phyloP scores from a whole-genome alignment of 106 monocot genomes.

The Dendrobium catenatum region DNA sequence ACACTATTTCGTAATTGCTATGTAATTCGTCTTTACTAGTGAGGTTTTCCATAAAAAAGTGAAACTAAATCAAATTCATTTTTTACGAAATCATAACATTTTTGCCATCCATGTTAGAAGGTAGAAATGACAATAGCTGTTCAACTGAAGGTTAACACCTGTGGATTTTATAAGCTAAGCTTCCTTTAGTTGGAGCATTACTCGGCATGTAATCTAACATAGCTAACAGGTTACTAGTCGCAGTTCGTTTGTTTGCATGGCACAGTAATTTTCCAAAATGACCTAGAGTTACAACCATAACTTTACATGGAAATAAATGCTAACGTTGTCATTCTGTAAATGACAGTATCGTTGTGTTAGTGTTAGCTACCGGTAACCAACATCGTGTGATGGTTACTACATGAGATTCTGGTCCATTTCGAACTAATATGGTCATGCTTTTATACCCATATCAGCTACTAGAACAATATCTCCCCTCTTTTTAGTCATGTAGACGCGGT shows the following conservation, averaged over 20 bases:
- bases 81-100: not conserved
- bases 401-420: too few relatives aligned
- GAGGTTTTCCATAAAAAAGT: not conserved
- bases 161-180: not conserved
- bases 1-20: not conserved
- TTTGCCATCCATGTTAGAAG: not conserved
- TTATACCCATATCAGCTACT: too few relatives aligned
- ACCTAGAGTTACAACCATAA: not conserved
- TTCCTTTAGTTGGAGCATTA: not conserved
- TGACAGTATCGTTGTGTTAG: too few relatives aligned
- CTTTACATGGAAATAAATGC: too few relatives aligned
- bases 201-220: not conserved
- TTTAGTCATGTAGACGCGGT: too few relatives aligned
- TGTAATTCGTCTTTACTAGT: not conserved
- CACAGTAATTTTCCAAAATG: not conserved
- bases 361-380: too few relatives aligned
- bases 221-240: not conserved
- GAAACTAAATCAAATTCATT: too few relatives aligned
- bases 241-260: not conserved
- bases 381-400: too few relatives aligned
- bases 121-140: not conserved
- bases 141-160: not conserved
- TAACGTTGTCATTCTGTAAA: too few relatives aligned
- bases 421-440: too few relatives aligned
- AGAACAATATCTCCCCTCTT: too few relatives aligned